Base-by-base conservation (phyloP, 305 asterid species). In the Fraxinus ornus region DNA sequence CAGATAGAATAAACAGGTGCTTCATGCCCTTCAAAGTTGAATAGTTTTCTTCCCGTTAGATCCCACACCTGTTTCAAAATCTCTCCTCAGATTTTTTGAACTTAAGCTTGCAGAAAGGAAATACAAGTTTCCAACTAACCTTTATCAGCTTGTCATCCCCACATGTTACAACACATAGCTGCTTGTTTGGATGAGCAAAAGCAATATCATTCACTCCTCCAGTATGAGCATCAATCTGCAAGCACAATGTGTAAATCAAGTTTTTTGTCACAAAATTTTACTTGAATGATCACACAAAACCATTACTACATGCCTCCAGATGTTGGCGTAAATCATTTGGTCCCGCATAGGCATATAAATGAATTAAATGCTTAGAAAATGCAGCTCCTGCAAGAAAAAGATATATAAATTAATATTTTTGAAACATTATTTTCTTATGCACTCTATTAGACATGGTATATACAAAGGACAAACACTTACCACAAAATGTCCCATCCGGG, bases 1-100 rank as follows among this genome's bases (percentile, higher is more conserved):
- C 97, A 93, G 66, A 93, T 84, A 73, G 97, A 93, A 85, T 92
- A 93, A 82, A 93, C 97, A 30, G 97, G 97, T 83, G 97, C 93
- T 84, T 91, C 97, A 84, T 93, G 97, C 44, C 97, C 97, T 85
- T 93, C 97, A 78, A 92, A 92, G 86, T 87, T 89, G 83, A 86
- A 92, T 47, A 90, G 91, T 82, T 86, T 91, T 79, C 93, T 86
- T 75, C 97, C 96, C 28, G 86, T 90, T 84, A 92, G 81, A 91
- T 93, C 97, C 97, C 97, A 93, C 64, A 93, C 97, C 96, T 91
- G 91, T 86, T 82, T 79, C 88, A 89, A 66, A 84, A 55, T 83
- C 62, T 81, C 77, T 87, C 55, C 77, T 87, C 55, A 89, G 83
- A 80, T 81, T 8, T 80, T 82, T 82, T 39, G 78, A 84, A 64